Base-by-base conservation (phyloP, 2,329 filamentous ascomycete species). In the Simplicillium sp. region DNA sequence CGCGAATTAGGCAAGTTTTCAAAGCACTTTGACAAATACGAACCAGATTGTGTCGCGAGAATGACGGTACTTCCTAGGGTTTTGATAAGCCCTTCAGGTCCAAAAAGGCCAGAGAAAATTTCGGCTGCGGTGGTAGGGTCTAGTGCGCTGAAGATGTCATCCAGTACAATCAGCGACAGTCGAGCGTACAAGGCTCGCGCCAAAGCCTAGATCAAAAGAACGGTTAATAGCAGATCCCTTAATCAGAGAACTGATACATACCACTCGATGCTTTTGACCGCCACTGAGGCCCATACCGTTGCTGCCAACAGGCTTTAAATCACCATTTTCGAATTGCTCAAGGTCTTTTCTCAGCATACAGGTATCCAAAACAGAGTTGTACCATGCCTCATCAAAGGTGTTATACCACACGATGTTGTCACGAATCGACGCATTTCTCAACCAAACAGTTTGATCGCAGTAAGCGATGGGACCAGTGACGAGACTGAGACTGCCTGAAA, bases 251-350 rank as follows among this genome's bases (percentile, higher is more conserved):
- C 20, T n/a, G 9, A 25, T 25, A 25, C 20, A 6, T 9, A 60
- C 57, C 48, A 63, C 49, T 29, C 59, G 49, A 28, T 60, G 55
- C 37, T 48, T 53, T 40, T 66, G 62, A 3, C 62, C 62, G 36
- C 61, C 61, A 37, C 60, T 64, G 11, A 66, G 43, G 29, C 47
- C 55, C n/a, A 59, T 47, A 1, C 62, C 62, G 13, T 54, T 51
- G 29, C 53, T 58, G 13, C 62, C 62, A 38, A 62, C 51, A 8
- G 53, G 40, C 2, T 56, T 60, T 7, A 52, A 41, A 45, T 57
- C 55, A 16, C 57, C 48, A 39, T 56, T 44, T 15, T 53, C 39
- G 40, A 60, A 44, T 4, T 46, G 37, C 5, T 46, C 28, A n/a
- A 59, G 48, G 41, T 59, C 57, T 28, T 50, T 42, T 12, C 46